Conservation (phyloP, 116 monocot species). For the Thalassia testudinum region DNA sequence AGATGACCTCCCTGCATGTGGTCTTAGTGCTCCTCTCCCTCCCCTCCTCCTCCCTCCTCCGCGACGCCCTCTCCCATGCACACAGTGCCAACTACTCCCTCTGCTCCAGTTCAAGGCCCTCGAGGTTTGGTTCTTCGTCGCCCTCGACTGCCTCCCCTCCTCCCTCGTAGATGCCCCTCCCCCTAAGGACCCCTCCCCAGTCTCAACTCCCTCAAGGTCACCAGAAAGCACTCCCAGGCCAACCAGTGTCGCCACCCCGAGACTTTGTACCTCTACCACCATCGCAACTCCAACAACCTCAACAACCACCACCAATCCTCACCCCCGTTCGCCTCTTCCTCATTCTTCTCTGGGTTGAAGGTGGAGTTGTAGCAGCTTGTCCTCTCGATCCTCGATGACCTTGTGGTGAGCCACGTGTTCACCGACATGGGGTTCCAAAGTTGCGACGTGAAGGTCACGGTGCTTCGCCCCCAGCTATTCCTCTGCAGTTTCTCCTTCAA, state of each 20-base stretch:
- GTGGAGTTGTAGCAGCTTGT: slow-evolving; percentile 88
- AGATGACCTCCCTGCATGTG: slow-evolving; percentile 84
- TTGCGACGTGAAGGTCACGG: slow-evolving; percentile 70
- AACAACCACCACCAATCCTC: slow-evolving; percentile 40
- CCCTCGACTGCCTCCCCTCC: slow-evolving; percentile 38
- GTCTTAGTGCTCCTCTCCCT: slow-evolving; percentile 56
- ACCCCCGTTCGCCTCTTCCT: slow-evolving; percentile 10
- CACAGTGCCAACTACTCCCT: slow-evolving; percentile 48
- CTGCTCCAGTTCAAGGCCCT: slow-evolving; percentile 81
- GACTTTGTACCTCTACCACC: slow-evolving; percentile 75
- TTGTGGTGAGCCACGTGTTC: slow-evolving; percentile 85
- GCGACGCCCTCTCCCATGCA: slow-evolving; percentile 56
- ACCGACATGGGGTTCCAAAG: slow-evolving; percentile 83
- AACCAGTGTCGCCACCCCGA: slow-evolving; percentile 85
- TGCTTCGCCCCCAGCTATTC: slow-evolving; percentile 54
- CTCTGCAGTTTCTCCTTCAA: slow-evolving; percentile 19
- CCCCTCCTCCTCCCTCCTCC: slow-evolving; percentile 38
- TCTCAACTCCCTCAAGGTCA: slow-evolving; percentile 93
- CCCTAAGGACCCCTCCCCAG: slow-evolving; percentile 34
- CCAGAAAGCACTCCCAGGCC: slow-evolving; percentile 96
- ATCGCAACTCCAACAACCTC: neutral
- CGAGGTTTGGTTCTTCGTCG: slow-evolving; percentile 80
- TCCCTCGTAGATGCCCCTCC: neutral
- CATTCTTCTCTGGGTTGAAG: slow-evolving; percentile 48
- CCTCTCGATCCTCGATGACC: slow-evolving; percentile 87